phyloP scores from a whole-genome alignment of 192 early-diverging fungal genomes.

The Diversispora eburnea region DNA sequence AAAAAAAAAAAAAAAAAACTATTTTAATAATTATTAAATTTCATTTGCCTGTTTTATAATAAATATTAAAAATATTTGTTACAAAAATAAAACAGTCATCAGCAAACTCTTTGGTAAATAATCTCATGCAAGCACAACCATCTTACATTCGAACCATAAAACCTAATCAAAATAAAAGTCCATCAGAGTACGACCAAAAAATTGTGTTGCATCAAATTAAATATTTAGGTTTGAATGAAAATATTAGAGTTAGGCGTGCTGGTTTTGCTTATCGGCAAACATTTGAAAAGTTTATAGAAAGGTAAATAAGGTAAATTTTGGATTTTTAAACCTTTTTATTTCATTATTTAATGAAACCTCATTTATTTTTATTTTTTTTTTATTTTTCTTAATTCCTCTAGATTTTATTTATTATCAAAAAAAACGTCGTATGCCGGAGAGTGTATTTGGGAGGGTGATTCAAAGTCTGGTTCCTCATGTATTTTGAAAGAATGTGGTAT shows the following conservation, averaged over 20 bases:
- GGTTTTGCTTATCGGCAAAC: slow-evolving; percentile 96
- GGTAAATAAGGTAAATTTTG: slow-evolving; percentile 30
- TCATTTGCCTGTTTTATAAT: too few relatives aligned
- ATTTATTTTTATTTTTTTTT: slow-evolving; percentile 28
- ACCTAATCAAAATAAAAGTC: slow-evolving; percentile 92
- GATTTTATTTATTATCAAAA: slow-evolving; percentile 72
- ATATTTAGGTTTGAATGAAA: slow-evolving; percentile 95
- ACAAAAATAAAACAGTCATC: too few relatives aligned
- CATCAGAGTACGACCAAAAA: slow-evolving; percentile 86
- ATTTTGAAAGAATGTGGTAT: slow-evolving; percentile 89
- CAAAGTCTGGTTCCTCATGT: slow-evolving; percentile 64
- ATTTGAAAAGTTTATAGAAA: slow-evolving; percentile 82
- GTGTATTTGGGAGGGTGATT: slow-evolving; percentile 77
- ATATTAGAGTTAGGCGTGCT: slow-evolving; percentile 95
- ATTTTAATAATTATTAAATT: too few relatives aligned
- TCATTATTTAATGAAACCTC: background rate
- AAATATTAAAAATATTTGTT: too few relatives aligned
- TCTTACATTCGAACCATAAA: slow-evolving; percentile 98
- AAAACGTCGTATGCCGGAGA: slow-evolving; percentile 80
- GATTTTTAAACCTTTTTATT: background rate
- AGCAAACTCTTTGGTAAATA: slow-evolving; percentile 83
- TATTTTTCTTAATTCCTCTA: slow-evolving; percentile 45
- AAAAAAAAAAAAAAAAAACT: too few relatives aligned
- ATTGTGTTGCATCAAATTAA: slow-evolving; percentile 96
- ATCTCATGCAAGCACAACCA: slow-evolving; percentile 93